Evolutionary conservation across 805 yeast genomes (phyloP), one percentile per base, ranked within the genome.

Genomic region (Yamadazyma paraphyllophila): DNA sequence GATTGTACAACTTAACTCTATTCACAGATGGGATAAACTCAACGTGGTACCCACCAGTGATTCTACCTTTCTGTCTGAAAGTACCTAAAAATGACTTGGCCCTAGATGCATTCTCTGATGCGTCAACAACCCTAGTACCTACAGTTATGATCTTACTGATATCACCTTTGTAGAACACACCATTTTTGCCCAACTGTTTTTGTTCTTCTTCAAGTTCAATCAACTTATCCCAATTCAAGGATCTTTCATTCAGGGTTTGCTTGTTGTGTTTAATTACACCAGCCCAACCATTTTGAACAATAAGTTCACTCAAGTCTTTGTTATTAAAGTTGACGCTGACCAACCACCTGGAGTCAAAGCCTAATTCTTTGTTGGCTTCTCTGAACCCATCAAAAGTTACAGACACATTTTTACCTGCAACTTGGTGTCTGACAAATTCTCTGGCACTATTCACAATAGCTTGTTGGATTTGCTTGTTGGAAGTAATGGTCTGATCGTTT

Each of bases 231-330:
- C 96, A 88, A 54, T 81, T 77, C 27, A 81, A 75, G 2, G 94
- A 81, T 54, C 88, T 75, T 57, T 82, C 88, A 33, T 74, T 74
- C 10, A 74, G 66, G 38, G 83, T 86, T 47, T 84, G 88, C 64
- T 83, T 83, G 59, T 83, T 81, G 66, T 87, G 95, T 60, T 80
- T 81, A 47, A 86, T 74, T 17, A 88, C 96, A n/a, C 84, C 68
- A 12, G 91, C 95, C 63, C 70, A 80, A 7, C 96, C 96, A 47
- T 67, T 73, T 25, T 73, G 62, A 14, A 88, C 85, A 43, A 88
- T 61, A 27, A 69, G 54, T 53, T 81, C 79, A 7, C 88, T 79
- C 32, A 88, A 69, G 58, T 87, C 87, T 36, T 67, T 65, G 31
- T 78, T 80, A 43, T 78, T 81, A 31, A 77, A 57, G 31, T 71